Evolutionary conservation across 768 basidiomycete genomes (phyloP), one percentile per base, ranked within the genome.

Genomic region (Brasilioporus rufonigricans): DNA sequence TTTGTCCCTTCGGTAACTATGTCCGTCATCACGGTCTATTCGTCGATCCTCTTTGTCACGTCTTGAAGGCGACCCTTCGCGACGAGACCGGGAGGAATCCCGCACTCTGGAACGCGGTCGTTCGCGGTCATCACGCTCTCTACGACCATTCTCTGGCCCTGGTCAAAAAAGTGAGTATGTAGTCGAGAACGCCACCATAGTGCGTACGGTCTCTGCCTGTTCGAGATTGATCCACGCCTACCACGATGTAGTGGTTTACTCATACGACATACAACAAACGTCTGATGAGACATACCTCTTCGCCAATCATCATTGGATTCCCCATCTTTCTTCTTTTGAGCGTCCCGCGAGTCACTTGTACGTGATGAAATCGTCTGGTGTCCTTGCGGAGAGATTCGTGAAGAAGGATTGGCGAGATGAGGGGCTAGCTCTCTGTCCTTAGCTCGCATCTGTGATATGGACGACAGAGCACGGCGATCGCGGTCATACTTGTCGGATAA

Each of bases 401-500:
- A 72, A 9, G 78, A 72, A 26, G 73, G 44, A 63, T 78, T 57
- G 29, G 74, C 59, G 39, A 86, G 75, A 70, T 89, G 86, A 31
- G 86, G 81, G 18, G 83, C 80, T 24, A 70, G 59, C 56, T 91
- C 89, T 64, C 87, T 77, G 58, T 91, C 88, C 67, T 88, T 88
- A 52, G 71, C 77, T 44, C 87, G 77, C 49, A 82, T 64, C 52
- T 71, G 74, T 44, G 77, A 66, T 43, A 77, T 60, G 80, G 81
- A 61, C 19, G 71, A 69, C 48, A 83, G 73, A 47, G 81, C 80
- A 48, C 89, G 79, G 45, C 89, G 84, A 67, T 89, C 89, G 41
- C 90, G 86, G 73, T 92, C 91, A 62, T 86, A 93, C 71, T 89
- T 91, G 70, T 93, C 91, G 18, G 91, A 91, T 19, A 93, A 77